Base-by-base conservation (phyloP, 176 grass and related monocot genomes). In the Olyra latifolia region DNA sequence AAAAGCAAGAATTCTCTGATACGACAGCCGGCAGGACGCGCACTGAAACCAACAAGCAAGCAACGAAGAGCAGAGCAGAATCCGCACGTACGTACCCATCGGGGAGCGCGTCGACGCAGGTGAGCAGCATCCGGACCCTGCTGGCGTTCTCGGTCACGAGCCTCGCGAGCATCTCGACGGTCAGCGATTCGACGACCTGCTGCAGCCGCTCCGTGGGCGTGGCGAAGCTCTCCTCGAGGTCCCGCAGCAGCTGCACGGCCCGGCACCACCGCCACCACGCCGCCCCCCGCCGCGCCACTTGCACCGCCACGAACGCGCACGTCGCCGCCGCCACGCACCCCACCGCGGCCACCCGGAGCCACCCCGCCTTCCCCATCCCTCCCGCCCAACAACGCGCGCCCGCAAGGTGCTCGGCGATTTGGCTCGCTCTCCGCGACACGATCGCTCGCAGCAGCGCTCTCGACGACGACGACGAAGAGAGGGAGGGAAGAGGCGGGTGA, bases 61-160 rank as follows among this genome's bases (percentile, higher is more conserved):
- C 28, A 4, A 46, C 47, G 19, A 22, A 10, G 19, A 38, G 17
- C 27, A 19, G 28, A 23, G 44, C 32, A 35, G 5, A 4, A 35
- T 35, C 32, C 61, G 38, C 64, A 45, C 45, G 47, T 0, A 42
- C 19, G 39, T 88, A 88, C 88, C 88, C 76, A 20, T 88, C 38
- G 20, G 83, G 92, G 30, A 94, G 92, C 38, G 54, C 9, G 48
- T 94, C 92, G 53, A 94, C 46, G 72, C 80, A 91, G 88, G 88
- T 94, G 44, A 86, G 88, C 4, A 94, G 92, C 92, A 94, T 91
- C 76, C 87, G 87, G 76, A 94, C 88, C 80, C 87, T 94, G 86
- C 92, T 91, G 28, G 86, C 86, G 25, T 68, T 83, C 68, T 94
- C 88, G 22, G 83, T 81, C 14, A 86, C 86, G 62, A 91, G 87